Conservation (phyloP, 2,329 filamentous ascomycete genomes). For the Aquanectria penicillioides region DNA sequence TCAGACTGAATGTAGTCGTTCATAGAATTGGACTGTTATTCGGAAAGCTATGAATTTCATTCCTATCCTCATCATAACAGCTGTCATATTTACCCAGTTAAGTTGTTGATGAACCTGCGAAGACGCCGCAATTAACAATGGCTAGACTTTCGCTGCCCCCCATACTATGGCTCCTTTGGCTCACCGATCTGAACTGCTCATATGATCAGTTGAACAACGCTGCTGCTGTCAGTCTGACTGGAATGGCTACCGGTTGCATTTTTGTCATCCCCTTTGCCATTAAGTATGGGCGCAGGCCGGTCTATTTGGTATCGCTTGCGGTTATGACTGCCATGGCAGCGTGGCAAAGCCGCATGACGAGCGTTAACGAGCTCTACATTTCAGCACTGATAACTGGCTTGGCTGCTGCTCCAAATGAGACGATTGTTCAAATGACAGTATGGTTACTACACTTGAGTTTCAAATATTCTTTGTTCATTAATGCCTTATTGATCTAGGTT, state of each 20-base stretch:
- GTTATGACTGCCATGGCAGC: conserved; percentile 28
- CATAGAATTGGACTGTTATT: neutral
- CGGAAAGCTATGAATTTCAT: neutral
- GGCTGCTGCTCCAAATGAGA: conserved; percentile 48
- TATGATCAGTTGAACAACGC: conserved; percentile 34
- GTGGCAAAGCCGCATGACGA: conserved; percentile 36
- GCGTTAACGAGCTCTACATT: conserved; percentile 31
- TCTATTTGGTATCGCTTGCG: conserved; percentile 39
- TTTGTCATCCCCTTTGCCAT: conserved; percentile 45
- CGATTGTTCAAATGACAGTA: conserved; percentile 49
- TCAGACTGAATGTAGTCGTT: neutral
- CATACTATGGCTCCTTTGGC: neutral
- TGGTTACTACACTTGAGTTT: neutral
- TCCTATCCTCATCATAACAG: neutral
- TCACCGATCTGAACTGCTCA: conserved; percentile 35
- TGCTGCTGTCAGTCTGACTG: conserved; percentile 36
- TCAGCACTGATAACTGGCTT: conserved; percentile 44
- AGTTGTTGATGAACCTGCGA: too few relatives aligned
- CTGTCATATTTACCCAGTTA: neutral
- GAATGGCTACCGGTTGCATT: conserved; percentile 42
- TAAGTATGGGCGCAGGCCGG: conserved; percentile 43
- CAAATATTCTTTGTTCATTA: neutral
- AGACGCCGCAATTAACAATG: too few relatives aligned
- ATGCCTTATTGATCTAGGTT: conserved; percentile 23
- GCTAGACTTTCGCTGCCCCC: neutral